Percentiles rank a stretch among this genome's conserved stretches.
These are phyloP conservation scores for Lantana camara DNA, from an alignment of 257 asterid genomes.

Conservation along the genomic window DNA sequence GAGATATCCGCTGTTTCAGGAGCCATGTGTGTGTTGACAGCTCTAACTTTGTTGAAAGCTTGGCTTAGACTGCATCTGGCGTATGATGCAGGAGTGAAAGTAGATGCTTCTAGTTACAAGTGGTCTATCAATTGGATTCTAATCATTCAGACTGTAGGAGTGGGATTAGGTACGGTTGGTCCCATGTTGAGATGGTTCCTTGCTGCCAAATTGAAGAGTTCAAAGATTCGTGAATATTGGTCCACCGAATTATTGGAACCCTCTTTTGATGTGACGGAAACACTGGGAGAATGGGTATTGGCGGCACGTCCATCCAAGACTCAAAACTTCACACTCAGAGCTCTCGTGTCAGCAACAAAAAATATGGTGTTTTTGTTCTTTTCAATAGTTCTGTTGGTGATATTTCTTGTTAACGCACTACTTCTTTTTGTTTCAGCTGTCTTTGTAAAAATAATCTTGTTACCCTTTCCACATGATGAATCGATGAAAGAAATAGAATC, in stretches of 20 bases:
- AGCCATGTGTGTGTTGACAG: slow-evolving; percentile 6
- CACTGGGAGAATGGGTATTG: slow-evolving; percentile 45
- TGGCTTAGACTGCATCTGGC: too few relatives aligned
- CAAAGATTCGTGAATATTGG: neutral
- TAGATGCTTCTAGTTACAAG: too few relatives aligned
- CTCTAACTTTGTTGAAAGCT: too few relatives aligned
- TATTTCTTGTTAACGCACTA: slow-evolving; percentile 31
- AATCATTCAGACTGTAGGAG: too few relatives aligned
- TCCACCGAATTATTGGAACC: slow-evolving; percentile 9
- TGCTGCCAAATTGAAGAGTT: too few relatives aligned
- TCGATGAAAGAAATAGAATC: neutral
- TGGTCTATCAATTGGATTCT: too few relatives aligned
- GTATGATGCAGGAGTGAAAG: too few relatives aligned
- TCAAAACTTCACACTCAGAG: slow-evolving; percentile 23
- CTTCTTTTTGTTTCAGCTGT: slow-evolving; percentile 18
- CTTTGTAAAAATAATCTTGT: neutral
- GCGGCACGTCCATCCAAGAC: slow-evolving; percentile 27
- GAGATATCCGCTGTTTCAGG: slow-evolving; percentile 22
- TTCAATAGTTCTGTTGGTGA: slow-evolving; percentile 32
- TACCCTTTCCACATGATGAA: neutral
- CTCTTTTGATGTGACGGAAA: slow-evolving; percentile 35
- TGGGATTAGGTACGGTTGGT: too few relatives aligned
- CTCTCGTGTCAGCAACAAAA: slow-evolving; percentile 25
- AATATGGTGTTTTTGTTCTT: slow-evolving; percentile 22
- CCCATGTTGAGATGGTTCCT: too few relatives aligned